Evolutionary conservation across 2,329 filamentous ascomycete genomes (phyloP).

Genomic region (Phialemonium atrogriseum): DNA sequence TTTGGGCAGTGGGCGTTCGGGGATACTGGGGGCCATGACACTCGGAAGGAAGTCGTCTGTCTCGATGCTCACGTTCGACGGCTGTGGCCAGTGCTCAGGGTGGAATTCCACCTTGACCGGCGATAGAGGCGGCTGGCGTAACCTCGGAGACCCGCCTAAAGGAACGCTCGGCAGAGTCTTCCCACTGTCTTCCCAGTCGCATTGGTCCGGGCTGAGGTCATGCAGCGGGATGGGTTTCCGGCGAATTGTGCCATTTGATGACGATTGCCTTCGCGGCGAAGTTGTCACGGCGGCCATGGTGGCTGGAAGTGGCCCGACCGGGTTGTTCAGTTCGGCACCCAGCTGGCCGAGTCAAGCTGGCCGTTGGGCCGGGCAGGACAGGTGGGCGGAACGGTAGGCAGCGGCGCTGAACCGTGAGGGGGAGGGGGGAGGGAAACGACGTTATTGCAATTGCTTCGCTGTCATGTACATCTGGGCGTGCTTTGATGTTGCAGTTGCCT

Average conservation of each 20-base stretch:
- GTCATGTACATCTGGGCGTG: too few relatives aligned
- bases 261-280: conserved; percentile 15
- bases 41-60: conserved; percentile 10
- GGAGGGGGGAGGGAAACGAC: too few relatives aligned
- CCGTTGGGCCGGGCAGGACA: too few relatives aligned
- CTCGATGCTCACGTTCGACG: conserved; percentile 46
- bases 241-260: conserved; percentile 15
- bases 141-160: conserved; percentile 29
- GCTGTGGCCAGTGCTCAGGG: conserved; percentile 41
- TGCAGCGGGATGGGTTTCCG: conserved; percentile 28
- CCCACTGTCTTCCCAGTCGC: conserved; percentile 21
- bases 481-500: too few relatives aligned
- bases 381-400: too few relatives aligned
- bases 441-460: too few relatives aligned
- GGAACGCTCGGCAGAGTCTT: conserved; percentile 21
- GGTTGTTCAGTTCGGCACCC: too few relatives aligned
- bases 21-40: conserved; percentile 3
- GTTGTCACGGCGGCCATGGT: conserved; percentile 23
- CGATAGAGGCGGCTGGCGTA: conserved; percentile 45
- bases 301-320: conserved; percentile 7
- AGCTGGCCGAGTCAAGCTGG: too few relatives aligned
- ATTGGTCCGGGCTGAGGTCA: conserved; percentile 23
- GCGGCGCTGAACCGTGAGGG: too few relatives aligned
- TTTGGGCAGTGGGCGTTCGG: conserved; percentile 23
- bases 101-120: conserved; percentile 48